Conservation (phyloP, 495 filamentous ascomycete species). For the Trichocladium uniseriatum region DNA sequence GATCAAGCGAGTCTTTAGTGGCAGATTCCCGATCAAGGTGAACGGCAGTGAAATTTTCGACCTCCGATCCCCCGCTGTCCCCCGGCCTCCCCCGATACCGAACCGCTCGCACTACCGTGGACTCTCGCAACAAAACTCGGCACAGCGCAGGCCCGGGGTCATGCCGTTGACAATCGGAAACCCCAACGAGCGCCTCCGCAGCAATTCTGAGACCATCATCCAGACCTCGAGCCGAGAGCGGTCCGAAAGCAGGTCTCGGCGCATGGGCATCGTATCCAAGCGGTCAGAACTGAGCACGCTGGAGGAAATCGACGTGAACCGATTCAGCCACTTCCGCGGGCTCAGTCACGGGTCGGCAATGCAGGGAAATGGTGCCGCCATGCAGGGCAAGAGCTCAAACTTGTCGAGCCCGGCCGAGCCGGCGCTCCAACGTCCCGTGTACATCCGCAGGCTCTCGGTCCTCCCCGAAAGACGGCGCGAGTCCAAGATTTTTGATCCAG, state of each 20-base stretch:
- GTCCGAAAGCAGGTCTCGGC: conserved; percentile 45
- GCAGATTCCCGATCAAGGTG: conserved; percentile 76
- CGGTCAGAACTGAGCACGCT: conserved; percentile 64
- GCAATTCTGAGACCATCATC: conserved; percentile 79
- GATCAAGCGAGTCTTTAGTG: conserved; percentile 61
- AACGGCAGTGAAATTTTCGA: conserved; percentile 50
- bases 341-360: conserved; percentile 74
- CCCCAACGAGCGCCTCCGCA: conserved; percentile 70
- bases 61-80: conserved; percentile 54
- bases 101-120: conserved; percentile 69
- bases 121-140: conserved; percentile 60
- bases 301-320: conserved; percentile 57
- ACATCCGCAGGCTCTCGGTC: conserved; percentile 70
- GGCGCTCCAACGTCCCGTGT: conserved; percentile 44
- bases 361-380: conserved; percentile 39
- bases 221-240: conserved; percentile 40
- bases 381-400: conserved; percentile 37
- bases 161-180: conserved; percentile 60
- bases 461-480: conserved; percentile 72
- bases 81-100: conserved; percentile 63
- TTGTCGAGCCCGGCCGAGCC: conserved; percentile 50
- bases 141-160: conserved; percentile 56
- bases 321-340: conserved; percentile 72
- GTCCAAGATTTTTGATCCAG: conserved; percentile 46
- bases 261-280: conserved; percentile 81